These are phyloP conservation scores for Protomyces lactucae-debilis DNA, from an alignment of 1,139 yeast species.

Conservation along the genomic window DNA sequence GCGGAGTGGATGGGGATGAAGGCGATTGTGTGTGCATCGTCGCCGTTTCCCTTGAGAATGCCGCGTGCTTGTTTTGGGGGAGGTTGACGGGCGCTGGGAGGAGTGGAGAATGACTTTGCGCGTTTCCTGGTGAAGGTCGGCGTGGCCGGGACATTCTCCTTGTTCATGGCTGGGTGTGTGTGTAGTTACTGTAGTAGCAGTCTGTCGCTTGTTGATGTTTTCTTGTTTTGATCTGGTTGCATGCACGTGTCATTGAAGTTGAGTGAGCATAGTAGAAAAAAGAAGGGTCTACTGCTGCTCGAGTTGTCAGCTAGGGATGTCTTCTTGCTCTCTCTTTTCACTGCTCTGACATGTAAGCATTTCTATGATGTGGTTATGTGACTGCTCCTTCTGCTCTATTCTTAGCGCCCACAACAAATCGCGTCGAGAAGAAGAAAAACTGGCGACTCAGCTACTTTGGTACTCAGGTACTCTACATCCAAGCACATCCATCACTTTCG, in stretches of 20 bases:
- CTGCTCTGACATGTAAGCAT: too few species aligned
- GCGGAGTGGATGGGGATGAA: slow-evolving; percentile 23
- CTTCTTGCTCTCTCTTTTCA: too few species aligned
- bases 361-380: background rate
- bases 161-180: slow-evolving; percentile 2
- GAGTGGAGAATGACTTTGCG: slow-evolving; percentile 24
- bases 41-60: slow-evolving; percentile 20
- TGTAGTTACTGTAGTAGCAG: background rate
- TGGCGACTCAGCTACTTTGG: background rate
- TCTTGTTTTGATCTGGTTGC: background rate
- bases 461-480: background rate
- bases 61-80: slow-evolving; percentile 5
- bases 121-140: slow-evolving; percentile 19
- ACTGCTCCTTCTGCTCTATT: background rate
- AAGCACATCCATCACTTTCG: slow-evolving; percentile 3
- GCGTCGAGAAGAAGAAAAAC: too few species aligned
- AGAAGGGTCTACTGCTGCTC: too few species aligned
- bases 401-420: too few species aligned
- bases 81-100: slow-evolving; percentile 1
- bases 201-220: background rate
- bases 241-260: background rate
- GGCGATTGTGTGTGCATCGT: slow-evolving; percentile 24
- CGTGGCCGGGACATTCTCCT: slow-evolving; percentile 17
- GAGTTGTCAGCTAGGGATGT: too few species aligned
- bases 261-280: background rate